A percentile compares a stretch with the other conserved stretches of the same genome.
Evolutionary conservation across 768 basidiomycete species (phyloP).

Genomic region (Cystofilobasidium capitatum): DNA sequence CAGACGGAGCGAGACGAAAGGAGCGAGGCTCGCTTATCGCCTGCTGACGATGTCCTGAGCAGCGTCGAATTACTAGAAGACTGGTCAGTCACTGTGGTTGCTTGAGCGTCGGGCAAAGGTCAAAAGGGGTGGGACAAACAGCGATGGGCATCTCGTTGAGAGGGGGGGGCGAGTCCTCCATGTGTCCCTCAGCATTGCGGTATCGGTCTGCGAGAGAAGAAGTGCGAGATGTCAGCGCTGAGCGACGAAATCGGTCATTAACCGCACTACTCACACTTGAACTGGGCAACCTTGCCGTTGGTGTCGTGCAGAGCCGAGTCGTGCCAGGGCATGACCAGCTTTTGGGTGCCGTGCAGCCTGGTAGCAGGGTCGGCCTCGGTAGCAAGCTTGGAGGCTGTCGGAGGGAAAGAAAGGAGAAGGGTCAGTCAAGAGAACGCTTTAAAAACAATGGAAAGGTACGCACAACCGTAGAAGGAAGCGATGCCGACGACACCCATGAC

Average conservation of each 20-base stretch:
- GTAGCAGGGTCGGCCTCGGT: conserved; percentile 17
- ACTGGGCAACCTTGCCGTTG: not conserved
- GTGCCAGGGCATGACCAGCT: conserved; percentile 22
- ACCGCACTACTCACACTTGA: not conserved
- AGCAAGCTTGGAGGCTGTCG: not conserved
- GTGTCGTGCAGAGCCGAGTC: conserved; percentile 14
- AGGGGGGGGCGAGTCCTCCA: conserved; percentile 21
- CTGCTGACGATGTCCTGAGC: not conserved
- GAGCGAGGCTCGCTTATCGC: too few relatives aligned
- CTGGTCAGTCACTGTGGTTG: not conserved
- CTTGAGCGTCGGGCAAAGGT: too few relatives aligned
- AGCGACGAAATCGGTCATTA: not conserved
- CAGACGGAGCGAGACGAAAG: too few relatives aligned
- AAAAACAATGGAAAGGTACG: not conserved
- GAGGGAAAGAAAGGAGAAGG: not conserved
- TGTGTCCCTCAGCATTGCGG: conserved; percentile 14
- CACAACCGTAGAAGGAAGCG: conserved; percentile 17
- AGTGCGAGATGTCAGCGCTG: not conserved
- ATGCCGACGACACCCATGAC: conserved; percentile 12
- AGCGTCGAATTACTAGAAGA: not conserved
- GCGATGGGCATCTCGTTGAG: not conserved
- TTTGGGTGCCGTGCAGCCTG: conserved; percentile 16
- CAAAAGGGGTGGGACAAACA: not conserved
- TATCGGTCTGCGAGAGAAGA: conserved; percentile 2
- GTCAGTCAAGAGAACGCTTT: not conserved